Conservation (phyloP, 768 basidiomycete genomes). For the Mycena albidolilacea region DNA sequence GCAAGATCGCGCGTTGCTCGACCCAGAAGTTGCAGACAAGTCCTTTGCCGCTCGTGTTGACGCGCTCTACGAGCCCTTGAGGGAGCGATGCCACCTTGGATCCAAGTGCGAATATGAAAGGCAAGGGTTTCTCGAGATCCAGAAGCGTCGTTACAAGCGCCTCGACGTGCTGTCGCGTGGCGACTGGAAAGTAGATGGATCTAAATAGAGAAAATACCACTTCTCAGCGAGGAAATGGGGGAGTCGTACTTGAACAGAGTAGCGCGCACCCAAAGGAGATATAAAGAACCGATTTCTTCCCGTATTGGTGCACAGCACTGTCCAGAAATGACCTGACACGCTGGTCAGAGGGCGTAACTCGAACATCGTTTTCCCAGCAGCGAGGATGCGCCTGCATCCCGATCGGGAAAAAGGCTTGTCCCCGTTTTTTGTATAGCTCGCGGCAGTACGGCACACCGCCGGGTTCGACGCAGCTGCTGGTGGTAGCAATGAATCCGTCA, state of each 20-base stretch:
- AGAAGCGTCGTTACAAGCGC: slow-evolving; percentile 25
- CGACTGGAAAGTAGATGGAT: slow-evolving; percentile 29
- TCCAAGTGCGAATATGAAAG: slow-evolving; percentile 32
- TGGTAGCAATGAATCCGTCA: slow-evolving; percentile 22
- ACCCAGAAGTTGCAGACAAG: slow-evolving; percentile 26
- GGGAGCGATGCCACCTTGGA: slow-evolving; percentile 21
- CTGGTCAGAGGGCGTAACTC: slow-evolving; percentile 12
- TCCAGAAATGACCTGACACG: slow-evolving; percentile 22
- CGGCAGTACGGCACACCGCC: slow-evolving; percentile 12
- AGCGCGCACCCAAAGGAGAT: slow-evolving; percentile 33
- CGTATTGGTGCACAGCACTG: slow-evolving; percentile 10
- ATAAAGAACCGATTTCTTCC: slow-evolving; percentile 26
- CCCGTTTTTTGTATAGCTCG: slow-evolving; percentile 10
- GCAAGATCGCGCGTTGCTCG: slow-evolving; percentile 26
- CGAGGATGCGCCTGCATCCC: slow-evolving; percentile 27
- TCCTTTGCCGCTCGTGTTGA: slow-evolving; percentile 24
- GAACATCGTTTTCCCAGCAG: not conserved
- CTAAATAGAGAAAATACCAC: not conserved
- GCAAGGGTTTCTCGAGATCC: slow-evolving; percentile 25
- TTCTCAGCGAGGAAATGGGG: not conserved
- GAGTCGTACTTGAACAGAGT: no score
- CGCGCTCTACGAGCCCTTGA: slow-evolving; percentile 15
- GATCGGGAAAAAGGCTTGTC: slow-evolving; percentile 29
- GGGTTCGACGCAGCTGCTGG: slow-evolving; percentile 21
- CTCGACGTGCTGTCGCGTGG: slow-evolving; percentile 21